Evolutionary conservation across 2,329 filamentous ascomycete genomes (phyloP).

Genomic region (Sclerotinia glacialis): DNA sequence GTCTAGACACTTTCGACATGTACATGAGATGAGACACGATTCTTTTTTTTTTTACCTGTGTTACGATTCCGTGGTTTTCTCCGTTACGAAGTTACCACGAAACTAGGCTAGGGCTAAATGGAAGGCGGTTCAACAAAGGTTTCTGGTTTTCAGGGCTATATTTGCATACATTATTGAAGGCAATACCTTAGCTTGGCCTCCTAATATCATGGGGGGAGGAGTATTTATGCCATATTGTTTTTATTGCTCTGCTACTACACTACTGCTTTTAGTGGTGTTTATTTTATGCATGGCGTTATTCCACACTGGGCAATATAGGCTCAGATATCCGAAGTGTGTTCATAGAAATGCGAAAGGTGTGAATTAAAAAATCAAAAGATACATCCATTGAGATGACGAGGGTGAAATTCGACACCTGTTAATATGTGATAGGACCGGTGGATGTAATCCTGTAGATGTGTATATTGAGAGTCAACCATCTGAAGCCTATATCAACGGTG

Average conservation of each 20-base stretch:
- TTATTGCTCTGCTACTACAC: constrained; percentile 21
- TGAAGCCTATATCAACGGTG: background rate
- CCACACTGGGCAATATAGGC: constrained; percentile 20
- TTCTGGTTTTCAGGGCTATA: constrained; percentile 28
- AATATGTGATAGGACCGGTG: background rate
- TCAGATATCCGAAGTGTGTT: constrained; percentile 19
- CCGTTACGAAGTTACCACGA: constrained; percentile 5
- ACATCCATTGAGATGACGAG: background rate
- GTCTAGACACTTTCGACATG: constrained; percentile 55
- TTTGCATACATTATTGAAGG: constrained; percentile 29
- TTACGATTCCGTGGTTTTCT: constrained; percentile 3
- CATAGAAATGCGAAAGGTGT: constrained; percentile 18
- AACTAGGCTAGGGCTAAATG: constrained; percentile 17
- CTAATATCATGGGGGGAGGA: constrained; percentile 14
- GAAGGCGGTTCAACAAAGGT: constrained; percentile 23
- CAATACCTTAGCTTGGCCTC: constrained; percentile 19
- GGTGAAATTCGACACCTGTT: background rate
- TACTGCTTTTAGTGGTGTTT: constrained; percentile 17
- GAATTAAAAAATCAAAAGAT: constrained; percentile 8
- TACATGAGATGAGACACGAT: constrained; percentile 16
- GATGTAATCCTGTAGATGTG: background rate
- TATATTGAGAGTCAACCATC: background rate
- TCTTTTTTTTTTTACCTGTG: constrained; percentile 21
- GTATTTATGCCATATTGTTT: constrained; percentile 24
- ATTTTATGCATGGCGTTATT: constrained; percentile 24